phyloP scores from a whole-genome alignment of 2,329 filamentous ascomycete species.

The Zasmidium cellare region DNA sequence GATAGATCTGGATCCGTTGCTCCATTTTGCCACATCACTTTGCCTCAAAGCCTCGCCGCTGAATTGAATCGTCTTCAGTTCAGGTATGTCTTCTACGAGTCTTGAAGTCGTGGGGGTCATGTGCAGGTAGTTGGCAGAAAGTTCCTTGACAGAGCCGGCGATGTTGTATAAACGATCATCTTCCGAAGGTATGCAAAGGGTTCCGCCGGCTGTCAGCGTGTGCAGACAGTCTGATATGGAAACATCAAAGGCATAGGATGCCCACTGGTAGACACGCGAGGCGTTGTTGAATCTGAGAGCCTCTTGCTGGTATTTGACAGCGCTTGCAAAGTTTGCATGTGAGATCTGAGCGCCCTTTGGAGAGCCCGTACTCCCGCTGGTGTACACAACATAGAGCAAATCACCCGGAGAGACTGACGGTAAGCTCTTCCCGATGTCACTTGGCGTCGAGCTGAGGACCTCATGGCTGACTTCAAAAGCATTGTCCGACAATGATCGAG shows the following conservation, averaged over 20 bases:
- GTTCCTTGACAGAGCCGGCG: constrained; percentile 10
- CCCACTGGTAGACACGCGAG: constrained; percentile 19
- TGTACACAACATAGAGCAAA: constrained; percentile 14
- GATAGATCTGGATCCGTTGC: background rate
- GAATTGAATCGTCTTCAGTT: constrained; percentile 7
- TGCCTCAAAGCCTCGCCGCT: constrained; percentile 7
- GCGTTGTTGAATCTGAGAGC: background rate
- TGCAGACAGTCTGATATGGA: constrained; percentile 3
- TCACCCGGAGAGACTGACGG: background rate
- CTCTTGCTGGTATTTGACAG: background rate
- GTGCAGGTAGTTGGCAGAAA: constrained; percentile 2
- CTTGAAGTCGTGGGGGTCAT: constrained; percentile 11
- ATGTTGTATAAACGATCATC: constrained; percentile 17
- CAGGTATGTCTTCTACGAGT: constrained; percentile 4
- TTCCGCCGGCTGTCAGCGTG: constrained; percentile 19
- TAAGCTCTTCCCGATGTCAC: background rate
- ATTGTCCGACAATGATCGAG: background rate
- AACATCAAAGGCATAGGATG: constrained; percentile 24
- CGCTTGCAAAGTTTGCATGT: constrained; percentile 1
- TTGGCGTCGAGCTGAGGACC: background rate
- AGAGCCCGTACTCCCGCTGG: constrained; percentile 15
- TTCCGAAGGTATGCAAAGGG: constrained; percentile 24
- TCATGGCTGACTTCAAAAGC: background rate
- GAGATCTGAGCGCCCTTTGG: constrained; percentile 13
- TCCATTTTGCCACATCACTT: constrained; percentile 4